A percentile compares a stretch with the other conserved stretches of the same genome.
phyloP scores from a whole-genome alignment of 768 basidiomycete genomes.

The Dioszegia aurantiaca region DNA sequence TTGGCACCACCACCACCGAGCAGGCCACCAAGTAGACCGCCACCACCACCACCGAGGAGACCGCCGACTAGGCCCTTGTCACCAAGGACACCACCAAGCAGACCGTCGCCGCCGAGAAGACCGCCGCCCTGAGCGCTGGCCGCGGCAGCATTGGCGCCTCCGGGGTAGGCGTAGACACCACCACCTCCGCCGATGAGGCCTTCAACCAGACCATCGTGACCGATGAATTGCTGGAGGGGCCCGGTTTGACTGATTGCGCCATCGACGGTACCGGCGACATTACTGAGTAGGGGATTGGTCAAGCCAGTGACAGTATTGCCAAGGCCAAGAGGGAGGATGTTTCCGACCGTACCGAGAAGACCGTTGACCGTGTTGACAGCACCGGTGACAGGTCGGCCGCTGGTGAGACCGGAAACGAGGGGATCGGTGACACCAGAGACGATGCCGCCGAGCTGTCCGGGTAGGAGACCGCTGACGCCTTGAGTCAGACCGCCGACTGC shows the following conservation, averaged over 20 bases:
- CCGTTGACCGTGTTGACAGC: slow-evolving; percentile 15
- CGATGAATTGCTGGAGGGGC: slow-evolving; percentile 16
- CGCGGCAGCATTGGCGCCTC: slow-evolving; percentile 3
- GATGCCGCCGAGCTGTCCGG: slow-evolving; percentile 10
- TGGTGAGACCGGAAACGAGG: slow-evolving; percentile 11
- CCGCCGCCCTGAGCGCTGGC: slow-evolving; percentile 4
- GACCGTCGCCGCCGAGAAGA: slow-evolving; percentile 4
- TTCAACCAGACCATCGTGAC: slow-evolving; percentile 11
- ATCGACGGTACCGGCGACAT: slow-evolving; percentile 6
- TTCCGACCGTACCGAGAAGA: slow-evolving; percentile 21
- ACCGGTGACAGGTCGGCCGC: slow-evolving; percentile 8
- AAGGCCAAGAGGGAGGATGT: slow-evolving; percentile 16
- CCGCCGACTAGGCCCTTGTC: slow-evolving; percentile 20
- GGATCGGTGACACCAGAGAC: slow-evolving; percentile 7
- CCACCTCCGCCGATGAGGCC: slow-evolving; percentile 8
- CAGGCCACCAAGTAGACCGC: slow-evolving; percentile 20
- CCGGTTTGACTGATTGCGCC: slow-evolving; percentile 9
- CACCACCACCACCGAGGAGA: slow-evolving; percentile 14
- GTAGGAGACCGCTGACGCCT: slow-evolving; percentile 4
- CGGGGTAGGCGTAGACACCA: slow-evolving; percentile 9
- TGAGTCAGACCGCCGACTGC: slow-evolving; percentile 1
- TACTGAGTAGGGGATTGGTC: slow-evolving; percentile 8
- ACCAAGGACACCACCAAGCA: slow-evolving; percentile 17
- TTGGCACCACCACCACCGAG: slow-evolving; percentile 10
- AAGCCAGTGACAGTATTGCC: slow-evolving; percentile 13